Conservation (phyloP, 495 filamentous ascomycete genomes). For the Aspergillus ostianus region DNA sequence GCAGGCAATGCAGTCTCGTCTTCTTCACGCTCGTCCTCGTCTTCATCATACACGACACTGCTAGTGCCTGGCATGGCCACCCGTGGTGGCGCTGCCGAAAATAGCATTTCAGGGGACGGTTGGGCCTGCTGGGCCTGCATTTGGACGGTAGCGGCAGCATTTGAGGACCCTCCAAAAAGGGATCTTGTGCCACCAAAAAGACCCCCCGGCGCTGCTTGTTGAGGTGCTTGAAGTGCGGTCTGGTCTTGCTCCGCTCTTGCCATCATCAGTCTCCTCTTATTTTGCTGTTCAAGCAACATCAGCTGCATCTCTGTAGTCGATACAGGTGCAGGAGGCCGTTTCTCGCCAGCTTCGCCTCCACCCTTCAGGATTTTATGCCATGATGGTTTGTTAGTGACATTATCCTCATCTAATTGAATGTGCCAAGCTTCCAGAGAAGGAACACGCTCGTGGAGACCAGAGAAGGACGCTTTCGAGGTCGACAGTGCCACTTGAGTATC, state of each 20-base stretch:
- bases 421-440: slow-evolving; percentile 61
- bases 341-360: not conserved
- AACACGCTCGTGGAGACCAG: slow-evolving; percentile 56
- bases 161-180: too few species aligned
- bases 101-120: not conserved
- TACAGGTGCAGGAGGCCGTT: not conserved
- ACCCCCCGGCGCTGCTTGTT: not conserved
- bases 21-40: slow-evolving; percentile 6
- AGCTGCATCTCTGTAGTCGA: not conserved
- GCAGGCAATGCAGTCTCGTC: not conserved
- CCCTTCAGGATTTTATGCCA: slow-evolving; percentile 17
- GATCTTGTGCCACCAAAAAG: not conserved
- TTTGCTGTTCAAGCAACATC: not conserved
- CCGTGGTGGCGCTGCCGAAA: not conserved
- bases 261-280: not conserved
- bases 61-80: not conserved
- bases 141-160: too few species aligned
- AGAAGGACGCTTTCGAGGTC: slow-evolving; percentile 65
- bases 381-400: slow-evolving; percentile 4
- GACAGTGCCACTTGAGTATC: slow-evolving; percentile 65
- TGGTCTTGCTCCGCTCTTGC: not conserved
- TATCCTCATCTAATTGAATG: slow-evolving; percentile 39
- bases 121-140: not conserved
- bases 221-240: not conserved
- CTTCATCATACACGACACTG: not conserved